A percentile compares a stretch with the other conserved stretches of the same genome.
Conservation (phyloP, 2,329 filamentous ascomycete species). For the Ophiostoma australiae region DNA sequence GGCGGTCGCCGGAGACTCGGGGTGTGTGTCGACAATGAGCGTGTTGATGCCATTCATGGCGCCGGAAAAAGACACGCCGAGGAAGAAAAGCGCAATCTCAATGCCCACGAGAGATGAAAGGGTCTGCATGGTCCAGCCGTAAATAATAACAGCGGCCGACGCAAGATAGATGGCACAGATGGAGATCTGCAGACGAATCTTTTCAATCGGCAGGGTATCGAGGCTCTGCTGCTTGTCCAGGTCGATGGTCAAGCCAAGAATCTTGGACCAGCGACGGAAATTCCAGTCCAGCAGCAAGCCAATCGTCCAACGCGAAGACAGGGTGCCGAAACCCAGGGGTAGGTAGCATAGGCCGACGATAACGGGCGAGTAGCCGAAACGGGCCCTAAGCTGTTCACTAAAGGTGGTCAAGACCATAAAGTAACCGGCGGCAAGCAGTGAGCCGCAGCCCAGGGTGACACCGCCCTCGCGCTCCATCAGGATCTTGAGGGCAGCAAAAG, state of each 20-base stretch:
- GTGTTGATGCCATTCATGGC: slow-evolving; percentile 51
- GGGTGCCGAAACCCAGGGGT: slow-evolving; percentile 47
- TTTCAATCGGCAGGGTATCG: slow-evolving; percentile 47
- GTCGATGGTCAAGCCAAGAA: slow-evolving; percentile 37
- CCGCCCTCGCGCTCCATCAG: slow-evolving; percentile 76
- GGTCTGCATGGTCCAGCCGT: neutral
- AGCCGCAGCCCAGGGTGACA: slow-evolving; percentile 42
- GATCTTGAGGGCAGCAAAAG: slow-evolving; percentile 75
- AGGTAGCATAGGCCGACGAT: slow-evolving; percentile 51
- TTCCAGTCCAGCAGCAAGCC: slow-evolving; percentile 62
- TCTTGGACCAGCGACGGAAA: slow-evolving; percentile 53
- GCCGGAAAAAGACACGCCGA: slow-evolving; percentile 36
- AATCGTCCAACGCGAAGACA: slow-evolving; percentile 41
- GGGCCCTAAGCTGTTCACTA: slow-evolving; percentile 38
- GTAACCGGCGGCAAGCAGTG: slow-evolving; percentile 47
- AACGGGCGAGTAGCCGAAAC: slow-evolving; percentile 55
- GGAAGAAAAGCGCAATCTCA: slow-evolving; percentile 43
- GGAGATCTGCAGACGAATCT: slow-evolving; percentile 46
- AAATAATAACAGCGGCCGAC: slow-evolving; percentile 33
- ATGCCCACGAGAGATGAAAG: slow-evolving; percentile 45
- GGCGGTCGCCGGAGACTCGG: slow-evolving; percentile 47
- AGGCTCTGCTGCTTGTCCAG: slow-evolving; percentile 49
- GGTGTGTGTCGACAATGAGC: slow-evolving; percentile 54
- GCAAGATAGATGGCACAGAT: slow-evolving; percentile 49
- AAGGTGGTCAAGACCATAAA: slow-evolving; percentile 45